phyloP scores from a whole-genome alignment of 2,329 filamentous ascomycete genomes.

The Capronia epimyces region DNA sequence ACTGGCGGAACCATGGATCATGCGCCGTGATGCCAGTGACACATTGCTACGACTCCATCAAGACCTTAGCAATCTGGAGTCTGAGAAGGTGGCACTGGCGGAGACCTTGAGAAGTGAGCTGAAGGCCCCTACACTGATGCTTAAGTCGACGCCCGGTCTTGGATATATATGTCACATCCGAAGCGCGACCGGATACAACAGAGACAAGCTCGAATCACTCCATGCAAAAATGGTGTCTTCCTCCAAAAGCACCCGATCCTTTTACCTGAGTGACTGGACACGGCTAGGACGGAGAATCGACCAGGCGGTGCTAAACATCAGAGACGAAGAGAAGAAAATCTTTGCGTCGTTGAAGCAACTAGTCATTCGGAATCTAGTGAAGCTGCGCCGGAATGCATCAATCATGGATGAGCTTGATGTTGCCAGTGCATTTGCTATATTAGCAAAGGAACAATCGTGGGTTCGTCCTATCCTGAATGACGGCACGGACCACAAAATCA shows the following conservation, averaged over 20 bases:
- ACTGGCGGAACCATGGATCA: slow-evolving; percentile 56
- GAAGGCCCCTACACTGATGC: slow-evolving; percentile 59
- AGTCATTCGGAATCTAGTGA: slow-evolving; percentile 76
- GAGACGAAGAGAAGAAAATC: slow-evolving; percentile 75
- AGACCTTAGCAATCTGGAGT: slow-evolving; percentile 55
- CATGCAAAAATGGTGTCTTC: slow-evolving; percentile 60
- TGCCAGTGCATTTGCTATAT: slow-evolving; percentile 71
- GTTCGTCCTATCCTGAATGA: slow-evolving; percentile 67
- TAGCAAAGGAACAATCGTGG: slow-evolving; percentile 70
- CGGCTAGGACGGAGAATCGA: slow-evolving; percentile 73
- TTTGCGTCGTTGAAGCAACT: slow-evolving; percentile 67
- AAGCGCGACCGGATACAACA: slow-evolving; percentile 54
- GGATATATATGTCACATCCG: slow-evolving; percentile 90
- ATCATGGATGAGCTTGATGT: slow-evolving; percentile 93
- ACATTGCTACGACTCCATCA: slow-evolving; percentile 62
- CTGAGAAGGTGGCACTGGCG: slow-evolving; percentile 58
- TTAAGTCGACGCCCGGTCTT: slow-evolving; percentile 80
- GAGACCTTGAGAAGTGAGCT: slow-evolving; percentile 58
- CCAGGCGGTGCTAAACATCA: slow-evolving; percentile 69
- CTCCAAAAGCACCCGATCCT: slow-evolving; percentile 77
- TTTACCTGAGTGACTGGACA: slow-evolving; percentile 81
- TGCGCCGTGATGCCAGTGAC: slow-evolving; percentile 61
- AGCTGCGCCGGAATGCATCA: slow-evolving; percentile 80
- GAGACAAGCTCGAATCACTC: slow-evolving; percentile 40
- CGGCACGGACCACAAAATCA: slow-evolving; percentile 63